Conservation (phyloP, 352 stramenopile species). For the Globisporangium emineosum region DNA sequence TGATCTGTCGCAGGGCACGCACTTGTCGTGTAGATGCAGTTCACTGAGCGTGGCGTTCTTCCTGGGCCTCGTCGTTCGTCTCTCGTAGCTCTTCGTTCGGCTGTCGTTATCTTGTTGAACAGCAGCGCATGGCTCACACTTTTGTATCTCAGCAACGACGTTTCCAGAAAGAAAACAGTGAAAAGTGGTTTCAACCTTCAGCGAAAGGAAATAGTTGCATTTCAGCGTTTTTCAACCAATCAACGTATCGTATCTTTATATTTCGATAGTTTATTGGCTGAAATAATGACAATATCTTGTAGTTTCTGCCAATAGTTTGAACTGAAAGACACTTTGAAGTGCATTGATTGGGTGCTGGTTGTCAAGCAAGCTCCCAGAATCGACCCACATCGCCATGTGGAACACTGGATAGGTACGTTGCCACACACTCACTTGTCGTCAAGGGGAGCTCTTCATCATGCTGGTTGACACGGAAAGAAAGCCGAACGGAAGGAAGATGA, state of each 20-base stretch:
- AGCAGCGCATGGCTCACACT: background rate
- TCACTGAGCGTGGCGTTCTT: background rate
- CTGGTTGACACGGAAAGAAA: slow-evolving; percentile 7
- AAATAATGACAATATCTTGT: background rate
- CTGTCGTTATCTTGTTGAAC: background rate
- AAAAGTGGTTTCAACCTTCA: slow-evolving; percentile 7
- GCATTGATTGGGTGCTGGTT: background rate
- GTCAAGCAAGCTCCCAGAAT: background rate
- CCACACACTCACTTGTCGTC: background rate
- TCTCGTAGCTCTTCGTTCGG: background rate
- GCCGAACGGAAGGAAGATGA: slow-evolving; percentile 24
- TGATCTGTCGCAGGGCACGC: background rate
- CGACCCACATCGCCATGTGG: background rate
- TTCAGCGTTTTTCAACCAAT: background rate
- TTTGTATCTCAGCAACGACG: slow-evolving; percentile 1
- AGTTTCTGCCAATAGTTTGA: background rate
- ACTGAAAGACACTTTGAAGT: slow-evolving; percentile 6
- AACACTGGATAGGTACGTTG: background rate
- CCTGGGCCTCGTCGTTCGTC: background rate
- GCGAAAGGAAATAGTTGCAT: background rate
- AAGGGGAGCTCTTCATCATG: background rate
- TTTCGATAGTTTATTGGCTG: background rate
- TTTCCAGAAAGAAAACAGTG: too few species aligned
- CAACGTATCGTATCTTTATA: background rate
- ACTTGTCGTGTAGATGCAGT: background rate